Base-by-base conservation (phyloP, 805 yeast genomes). In the Jamesozyma jinghongensis region DNA sequence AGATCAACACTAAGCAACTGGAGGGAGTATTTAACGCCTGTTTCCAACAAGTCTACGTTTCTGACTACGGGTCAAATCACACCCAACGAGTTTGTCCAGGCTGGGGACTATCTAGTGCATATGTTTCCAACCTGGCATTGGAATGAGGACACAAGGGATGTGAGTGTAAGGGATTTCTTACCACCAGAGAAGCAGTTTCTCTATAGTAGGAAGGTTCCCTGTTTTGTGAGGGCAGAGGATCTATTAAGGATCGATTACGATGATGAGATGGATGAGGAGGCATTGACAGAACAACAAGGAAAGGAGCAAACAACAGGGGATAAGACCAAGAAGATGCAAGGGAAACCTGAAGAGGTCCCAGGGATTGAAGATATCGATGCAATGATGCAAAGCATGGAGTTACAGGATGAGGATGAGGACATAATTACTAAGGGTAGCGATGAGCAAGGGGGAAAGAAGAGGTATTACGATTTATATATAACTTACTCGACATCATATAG, bases 61-160 rank as follows among this genome's bases (percentile, higher is more conserved):
- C 70, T 77, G 41, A 65, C 71, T 37, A 84, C 96, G 0, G 98
- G 98, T 3, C 92, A 90, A 59, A 80, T 92, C 38, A 85, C 95
- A 1, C 98, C 98, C 1, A 95, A 85, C 40, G 98, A 92, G 61
- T 92, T 92, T 64, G 90, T 87, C 8, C 69, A 68, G 41, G 97
- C 98, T 3, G 98, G 98, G 18, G 97, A 92, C 60, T 92, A 86
- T 61, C 66, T 92, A 43, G 88, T 81, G 26, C 80, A 78, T 62
- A 85, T 82, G 68, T 92, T 92, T 59, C 97, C 98, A 2, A 92
- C 97, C 1, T 92, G 98, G 98, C 77, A 79, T 46, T 92, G 98
- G 98, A 62, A 68, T 12, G 66, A 71, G 7, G 46, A 44, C 4
- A n/a, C 22, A 32, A 65, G 58, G 36, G 74, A 79, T 47, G 47